phyloP scores from a whole-genome alignment of 2,329 filamentous ascomycete genomes.

The Hymenotorrendiella dingleyae region DNA sequence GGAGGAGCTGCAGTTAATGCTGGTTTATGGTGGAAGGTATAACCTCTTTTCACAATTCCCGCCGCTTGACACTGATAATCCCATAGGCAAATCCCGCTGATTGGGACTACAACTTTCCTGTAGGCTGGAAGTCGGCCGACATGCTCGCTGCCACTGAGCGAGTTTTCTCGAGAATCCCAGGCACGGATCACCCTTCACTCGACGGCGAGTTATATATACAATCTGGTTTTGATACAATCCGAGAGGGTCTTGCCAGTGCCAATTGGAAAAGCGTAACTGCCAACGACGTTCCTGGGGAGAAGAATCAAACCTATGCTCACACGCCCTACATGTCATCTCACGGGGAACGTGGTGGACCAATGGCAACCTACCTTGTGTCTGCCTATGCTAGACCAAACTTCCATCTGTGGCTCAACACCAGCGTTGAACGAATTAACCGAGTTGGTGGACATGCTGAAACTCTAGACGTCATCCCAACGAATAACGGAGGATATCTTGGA shows the following conservation, averaged over 20 bases:
- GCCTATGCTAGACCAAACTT: constrained; percentile 58
- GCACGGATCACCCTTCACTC: constrained; percentile 58
- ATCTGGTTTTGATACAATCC: constrained; percentile 58
- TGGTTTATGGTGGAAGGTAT: constrained; percentile 59
- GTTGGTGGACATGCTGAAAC: constrained; percentile 56
- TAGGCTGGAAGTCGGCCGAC: constrained; percentile 63
- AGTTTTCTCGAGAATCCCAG: constrained; percentile 65
- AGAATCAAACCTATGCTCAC: constrained; percentile 60
- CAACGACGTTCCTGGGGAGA: constrained; percentile 50
- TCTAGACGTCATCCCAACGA: constrained; percentile 56
- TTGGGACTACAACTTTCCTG: constrained; percentile 68
- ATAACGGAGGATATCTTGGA: constrained; percentile 49
- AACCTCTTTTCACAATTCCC: constrained; percentile 6
- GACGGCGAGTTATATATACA: constrained; percentile 64
- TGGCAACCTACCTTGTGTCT: constrained; percentile 64
- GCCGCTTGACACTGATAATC: constrained; percentile 10
- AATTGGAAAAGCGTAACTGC: constrained; percentile 60
- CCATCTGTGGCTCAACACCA: constrained; percentile 58
- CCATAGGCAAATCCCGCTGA: constrained; percentile 52
- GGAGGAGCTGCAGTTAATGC: constrained; percentile 53
- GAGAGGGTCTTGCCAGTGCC: constrained; percentile 49
- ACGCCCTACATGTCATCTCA: constrained; percentile 62
- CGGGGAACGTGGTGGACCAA: constrained; percentile 62
- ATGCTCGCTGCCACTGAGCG: constrained; percentile 52
- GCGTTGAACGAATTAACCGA: constrained; percentile 62